Base-by-base conservation (phyloP, 2,329 filamentous ascomycete genomes). In the Paraconiothyrium brasiliense region DNA sequence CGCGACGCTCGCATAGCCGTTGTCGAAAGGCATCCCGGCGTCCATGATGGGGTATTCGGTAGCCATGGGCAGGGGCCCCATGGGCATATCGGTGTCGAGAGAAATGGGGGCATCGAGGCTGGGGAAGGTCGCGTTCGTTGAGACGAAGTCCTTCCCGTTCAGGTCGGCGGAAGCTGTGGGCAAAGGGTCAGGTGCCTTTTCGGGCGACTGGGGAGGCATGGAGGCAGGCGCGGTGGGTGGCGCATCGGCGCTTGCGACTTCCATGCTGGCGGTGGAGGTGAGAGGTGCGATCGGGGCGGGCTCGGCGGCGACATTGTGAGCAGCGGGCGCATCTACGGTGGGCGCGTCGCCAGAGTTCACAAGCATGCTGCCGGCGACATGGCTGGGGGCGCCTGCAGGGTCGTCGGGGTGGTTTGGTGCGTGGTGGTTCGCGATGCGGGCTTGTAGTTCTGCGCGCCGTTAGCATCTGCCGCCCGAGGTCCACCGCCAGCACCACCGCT, bases 321-420 rank as follows among this genome's bases (percentile, higher is more conserved):
- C 44, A 64, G 60, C 57, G 34, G 50, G 49, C 30, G 30, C 66
- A 65, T 64, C 30, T 59, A 24, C 27, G 57, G 52, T 35, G 57
- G 41, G 59, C 61, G 58, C 34, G 34, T 62, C 61, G 65, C 65
- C 58, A 63, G 65, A 57, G 67, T 59, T 71, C 72, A 71, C 69
- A 63, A 71, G 66, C 73, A 76, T 77, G 67, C 65, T 72, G 73
- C 63, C 66, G 71, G 55, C 64, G 70, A 69, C 72, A 75, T 76
- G 34, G 67, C 72, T 64, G 60, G 62, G 13, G 63, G 49, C 35
- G 51, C 57, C 54, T 39, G 44, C 4, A 47, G 48, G 46, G 58
- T 52, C 35, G 50, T 49, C 35, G 59, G 27, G 14, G 52, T 22
- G 37, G 59, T 14, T 32, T 16, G 14, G 50, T 30, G 20, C n/a